Percentiles rank a stretch among this genome's conserved stretches.
These are phyloP conservation scores for Eurotiales sp. DNA, from an alignment of 2,329 filamentous ascomycete genomes.

Conservation along the genomic window DNA sequence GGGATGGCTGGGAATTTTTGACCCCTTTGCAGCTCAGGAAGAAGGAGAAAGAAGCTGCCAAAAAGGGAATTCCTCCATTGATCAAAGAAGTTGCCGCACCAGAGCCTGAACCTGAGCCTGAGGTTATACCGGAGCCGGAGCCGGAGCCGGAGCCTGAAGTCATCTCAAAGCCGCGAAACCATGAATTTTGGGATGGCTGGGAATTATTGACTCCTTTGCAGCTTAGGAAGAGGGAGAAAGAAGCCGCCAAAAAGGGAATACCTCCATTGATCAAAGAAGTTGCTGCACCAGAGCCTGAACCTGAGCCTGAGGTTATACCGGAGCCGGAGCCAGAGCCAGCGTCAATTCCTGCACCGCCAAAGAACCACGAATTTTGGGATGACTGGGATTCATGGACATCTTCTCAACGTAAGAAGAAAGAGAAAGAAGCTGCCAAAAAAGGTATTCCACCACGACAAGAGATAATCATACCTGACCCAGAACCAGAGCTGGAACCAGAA, in stretches of 20 bases:
- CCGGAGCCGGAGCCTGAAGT: slow-evolving; percentile 14
- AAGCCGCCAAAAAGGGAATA: slow-evolving; percentile 9
- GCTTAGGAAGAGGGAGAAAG: slow-evolving; percentile 11
- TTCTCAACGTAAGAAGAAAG: slow-evolving; percentile 11
- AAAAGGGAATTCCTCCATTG: slow-evolving; percentile 20
- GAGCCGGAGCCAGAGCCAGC: slow-evolving; percentile 5
- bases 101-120: slow-evolving; percentile 56
- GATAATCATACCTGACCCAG: slow-evolving; percentile 15
- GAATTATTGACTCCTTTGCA: background rate
- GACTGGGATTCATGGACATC: slow-evolving; percentile 7
- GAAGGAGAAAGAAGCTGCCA: slow-evolving; percentile 40
- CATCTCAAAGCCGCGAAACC: slow-evolving; percentile 11
- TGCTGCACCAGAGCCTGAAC: background rate
- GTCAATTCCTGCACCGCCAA: background rate
- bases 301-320: background rate
- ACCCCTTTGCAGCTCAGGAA: slow-evolving; percentile 16
- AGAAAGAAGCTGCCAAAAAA: slow-evolving; percentile 10
- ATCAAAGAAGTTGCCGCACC: slow-evolving; percentile 27
- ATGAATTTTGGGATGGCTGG: slow-evolving; percentile 14
- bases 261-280: background rate
- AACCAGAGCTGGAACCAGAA: slow-evolving; percentile 16
- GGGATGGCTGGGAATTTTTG: slow-evolving; percentile 15
- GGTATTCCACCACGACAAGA: slow-evolving; percentile 14
- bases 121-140: slow-evolving; percentile 24
- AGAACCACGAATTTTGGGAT: slow-evolving; percentile 14